phyloP scores from a whole-genome alignment of 1,284 basidiomycete species.

The Paramarasmius palmivorus region DNA sequence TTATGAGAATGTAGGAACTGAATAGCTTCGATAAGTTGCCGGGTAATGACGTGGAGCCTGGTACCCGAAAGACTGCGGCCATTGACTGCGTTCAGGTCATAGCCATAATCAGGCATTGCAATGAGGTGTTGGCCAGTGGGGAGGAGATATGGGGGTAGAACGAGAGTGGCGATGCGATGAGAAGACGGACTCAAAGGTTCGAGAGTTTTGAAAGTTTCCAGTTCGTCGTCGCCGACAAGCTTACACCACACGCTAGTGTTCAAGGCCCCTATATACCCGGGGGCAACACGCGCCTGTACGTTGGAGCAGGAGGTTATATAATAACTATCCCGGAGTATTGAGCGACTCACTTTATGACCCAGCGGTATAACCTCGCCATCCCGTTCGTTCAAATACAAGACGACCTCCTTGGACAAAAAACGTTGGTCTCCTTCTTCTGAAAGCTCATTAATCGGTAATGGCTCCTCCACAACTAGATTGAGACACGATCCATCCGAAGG shows the following conservation, averaged over 20 bases:
- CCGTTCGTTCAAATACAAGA: background rate
- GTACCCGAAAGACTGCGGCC: too few species aligned
- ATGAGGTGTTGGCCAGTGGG: background rate
- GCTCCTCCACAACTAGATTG: background rate
- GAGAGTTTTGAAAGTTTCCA: background rate
- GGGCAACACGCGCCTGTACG: background rate
- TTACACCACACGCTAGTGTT: background rate
- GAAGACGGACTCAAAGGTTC: background rate
- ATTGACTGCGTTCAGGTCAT: too few species aligned
- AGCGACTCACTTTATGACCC: background rate
- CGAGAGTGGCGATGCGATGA: background rate
- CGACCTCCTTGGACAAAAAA: background rate
- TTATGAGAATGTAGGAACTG: too few species aligned
- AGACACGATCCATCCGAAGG: background rate
- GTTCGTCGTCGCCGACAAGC: too few species aligned
- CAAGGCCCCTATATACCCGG: background rate
- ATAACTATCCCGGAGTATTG: background rate
- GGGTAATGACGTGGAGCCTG: too few species aligned
- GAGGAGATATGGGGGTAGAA: background rate
- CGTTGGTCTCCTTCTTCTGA: background rate
- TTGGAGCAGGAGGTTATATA: background rate
- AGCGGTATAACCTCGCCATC: background rate
- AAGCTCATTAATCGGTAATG: background rate
- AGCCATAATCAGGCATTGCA: too few species aligned
- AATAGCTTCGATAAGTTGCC: too few species aligned